Evolutionary conservation across 139 green algal species (phyloP), one percentile per base, ranked within the genome.

Genomic region (Auxenochlorella pyrenoidosa): DNA sequence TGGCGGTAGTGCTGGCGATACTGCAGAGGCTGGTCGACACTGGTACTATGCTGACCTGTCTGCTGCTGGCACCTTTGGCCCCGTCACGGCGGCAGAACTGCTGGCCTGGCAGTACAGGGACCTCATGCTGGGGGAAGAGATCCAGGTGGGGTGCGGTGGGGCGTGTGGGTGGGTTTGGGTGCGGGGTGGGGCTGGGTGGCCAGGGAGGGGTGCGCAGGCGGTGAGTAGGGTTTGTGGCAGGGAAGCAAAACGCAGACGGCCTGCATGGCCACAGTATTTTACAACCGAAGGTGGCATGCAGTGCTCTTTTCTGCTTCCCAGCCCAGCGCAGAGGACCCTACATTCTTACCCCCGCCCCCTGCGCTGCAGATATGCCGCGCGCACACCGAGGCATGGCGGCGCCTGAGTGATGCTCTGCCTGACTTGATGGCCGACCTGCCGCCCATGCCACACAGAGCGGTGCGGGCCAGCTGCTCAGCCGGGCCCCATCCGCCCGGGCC

Each of bases 51-150:
- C 59, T 8, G 43, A 40, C 41, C 4, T 59, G 24, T 15, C 24
- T 24, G 75, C 36, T 26, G 41, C 5, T 5, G 75, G 41, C 36
- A 15, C 41, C 15, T 63, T 38, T 26, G 75, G 75, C 6, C 75
- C 75, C 28, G 28, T 68, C 28, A 66, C 75, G 8, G 75, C 75
- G 15, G 44, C 75, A 40, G 79, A 84, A 58, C 79, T 84, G 79
- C 19, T 84, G 54, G 58, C 36, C 5, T 84, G 79, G 79, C 58
- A 73, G 21, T 84, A 84, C 40, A 22, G 72, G 24, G 40, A 84
- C 26, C 32, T 54, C 16, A 72, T 43, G 58, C 79, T 84, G 79
- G 79, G 19, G 18, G 34, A 24, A 34, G 58, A 73, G 79, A 38
- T 84, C 34, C 79, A 84, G 79, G 79, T 54, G 40, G 59, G 47